Evolutionary conservation across 1,284 basidiomycete genomes (phyloP), one percentile per base, ranked within the genome.

Genomic region (Irpex sp.): DNA sequence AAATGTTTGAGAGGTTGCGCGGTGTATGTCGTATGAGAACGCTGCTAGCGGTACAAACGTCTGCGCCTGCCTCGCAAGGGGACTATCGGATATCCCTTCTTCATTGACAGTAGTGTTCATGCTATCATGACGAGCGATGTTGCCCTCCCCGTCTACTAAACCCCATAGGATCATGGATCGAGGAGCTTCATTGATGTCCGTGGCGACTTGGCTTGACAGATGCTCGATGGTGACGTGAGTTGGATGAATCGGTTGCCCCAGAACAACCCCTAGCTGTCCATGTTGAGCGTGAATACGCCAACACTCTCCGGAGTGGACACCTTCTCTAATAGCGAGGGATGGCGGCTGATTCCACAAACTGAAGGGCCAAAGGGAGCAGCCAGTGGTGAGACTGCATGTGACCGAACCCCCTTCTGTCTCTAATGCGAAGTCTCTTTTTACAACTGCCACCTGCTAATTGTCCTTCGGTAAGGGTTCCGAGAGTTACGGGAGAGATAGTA

Each of bases 141-240:
- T 62, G 7, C 33, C 28, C 7, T n/a, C 3, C 3, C 59, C 61
- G 12, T 65, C 64, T 5, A 65, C 42, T 1, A 56, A 37, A 23
- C 59, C 64, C 64, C 64, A 65, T 2, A 61, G 36, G 3, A 56
- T 28, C 45, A 65, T 61, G 9, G 14, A 16, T 2, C 59, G 58
- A 19, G 64, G 64, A 1, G 64, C 64, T 18, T 58, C 57, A 3
- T 57, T 51, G n/a, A 59, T 49, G 14, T 65, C 57, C 21, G 39
- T 57, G 4, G 51, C 61, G 33, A 65, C 8, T 3, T 36, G 23
- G 1, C 14, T 16, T 4, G 61, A 61, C 5, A 63, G 42, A 35
- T 65, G 64, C 3, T 65, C 64, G 57, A 65, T 58, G 16, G 61
- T 63, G 45, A 65, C 39, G 37, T 61, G 57, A 1, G 64, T 56